phyloP scores from a whole-genome alignment of 2,329 filamentous ascomycete genomes.

The Diaporthe velutina region DNA sequence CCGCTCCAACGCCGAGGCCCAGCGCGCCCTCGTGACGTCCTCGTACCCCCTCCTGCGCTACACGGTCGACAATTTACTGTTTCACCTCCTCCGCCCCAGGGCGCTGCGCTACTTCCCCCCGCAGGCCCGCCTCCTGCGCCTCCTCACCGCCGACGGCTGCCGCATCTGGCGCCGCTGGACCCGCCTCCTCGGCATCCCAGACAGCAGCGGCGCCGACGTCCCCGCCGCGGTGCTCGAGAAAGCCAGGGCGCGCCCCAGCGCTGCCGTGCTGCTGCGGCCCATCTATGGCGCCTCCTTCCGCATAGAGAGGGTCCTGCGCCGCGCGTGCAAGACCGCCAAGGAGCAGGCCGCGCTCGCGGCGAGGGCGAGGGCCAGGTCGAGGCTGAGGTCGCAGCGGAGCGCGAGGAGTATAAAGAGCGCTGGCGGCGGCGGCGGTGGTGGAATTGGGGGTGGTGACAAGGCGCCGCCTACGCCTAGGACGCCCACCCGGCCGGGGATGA shows the following conservation, averaged over 20 bases:
- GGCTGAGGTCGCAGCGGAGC: not conserved
- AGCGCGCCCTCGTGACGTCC: constrained; percentile 47
- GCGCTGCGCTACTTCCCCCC: constrained; percentile 50
- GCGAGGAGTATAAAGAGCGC: not conserved
- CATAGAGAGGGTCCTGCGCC: constrained; percentile 49
- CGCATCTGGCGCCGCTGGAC: constrained; percentile 52
- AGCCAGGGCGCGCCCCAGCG: constrained; percentile 37
- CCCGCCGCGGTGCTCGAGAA: constrained; percentile 42
- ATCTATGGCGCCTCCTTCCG: constrained; percentile 48
- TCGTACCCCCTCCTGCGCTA: constrained; percentile 51
- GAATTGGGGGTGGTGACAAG: not conserved
- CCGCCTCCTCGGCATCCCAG: constrained; percentile 43
- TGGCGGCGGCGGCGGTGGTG: no score
- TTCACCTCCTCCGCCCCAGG: constrained; percentile 48
- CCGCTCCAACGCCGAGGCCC: constrained; percentile 42
- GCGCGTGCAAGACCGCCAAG: constrained; percentile 42
- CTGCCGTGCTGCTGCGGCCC: constrained; percentile 44
- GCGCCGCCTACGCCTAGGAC: not conserved
- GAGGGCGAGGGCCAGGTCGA: not conserved
- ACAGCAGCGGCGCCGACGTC: constrained; percentile 30
- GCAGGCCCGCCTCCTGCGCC: constrained; percentile 45
- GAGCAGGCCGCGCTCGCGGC: constrained; percentile 10
- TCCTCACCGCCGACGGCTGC: constrained; percentile 45
- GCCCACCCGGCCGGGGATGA: not conserved
- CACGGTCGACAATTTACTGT: constrained; percentile 48